Evolutionary conservation across 345 rosid species (phyloP).

Genomic region (Eucalyptus caleyi): DNA sequence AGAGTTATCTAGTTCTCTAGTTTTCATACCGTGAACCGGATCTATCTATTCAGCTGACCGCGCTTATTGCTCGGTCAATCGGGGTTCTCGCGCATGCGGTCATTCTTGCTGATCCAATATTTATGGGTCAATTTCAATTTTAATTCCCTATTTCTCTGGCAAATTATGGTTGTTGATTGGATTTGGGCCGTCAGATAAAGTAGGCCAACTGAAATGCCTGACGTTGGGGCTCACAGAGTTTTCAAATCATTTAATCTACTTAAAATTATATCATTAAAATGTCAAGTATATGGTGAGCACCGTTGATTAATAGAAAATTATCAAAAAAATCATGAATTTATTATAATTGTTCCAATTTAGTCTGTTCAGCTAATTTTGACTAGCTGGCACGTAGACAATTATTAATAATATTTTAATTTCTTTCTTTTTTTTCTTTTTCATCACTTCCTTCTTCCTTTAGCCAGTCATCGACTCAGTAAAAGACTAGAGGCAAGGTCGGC

Average conservation of each 20-base stretch:
- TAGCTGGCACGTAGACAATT: rapidly evolving
- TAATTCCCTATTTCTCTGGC: not conserved
- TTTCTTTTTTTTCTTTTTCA: rapidly evolving
- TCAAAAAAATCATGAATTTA: not conserved
- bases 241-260: not conserved
- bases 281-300: not conserved
- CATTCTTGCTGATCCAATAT: not conserved
- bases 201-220: not conserved
- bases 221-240: not conserved
- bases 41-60: not conserved
- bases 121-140: not conserved
- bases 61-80: not conserved
- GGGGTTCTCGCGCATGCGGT: not conserved
- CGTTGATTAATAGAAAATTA: no score
- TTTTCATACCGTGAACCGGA: not conserved
- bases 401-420: no score
- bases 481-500: no score
- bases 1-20: not conserved
- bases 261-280: no score
- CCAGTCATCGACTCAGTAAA: rapidly evolving
- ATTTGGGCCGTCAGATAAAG: not conserved
- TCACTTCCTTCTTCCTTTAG: no score
- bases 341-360: no score
- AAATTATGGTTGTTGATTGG: not conserved
- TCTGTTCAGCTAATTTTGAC: rapidly evolving